Evolutionary conservation across 345 rosid genomes (phyloP), one percentile per base, ranked within the genome.

Genomic region (Noccaea caerulescens): DNA sequence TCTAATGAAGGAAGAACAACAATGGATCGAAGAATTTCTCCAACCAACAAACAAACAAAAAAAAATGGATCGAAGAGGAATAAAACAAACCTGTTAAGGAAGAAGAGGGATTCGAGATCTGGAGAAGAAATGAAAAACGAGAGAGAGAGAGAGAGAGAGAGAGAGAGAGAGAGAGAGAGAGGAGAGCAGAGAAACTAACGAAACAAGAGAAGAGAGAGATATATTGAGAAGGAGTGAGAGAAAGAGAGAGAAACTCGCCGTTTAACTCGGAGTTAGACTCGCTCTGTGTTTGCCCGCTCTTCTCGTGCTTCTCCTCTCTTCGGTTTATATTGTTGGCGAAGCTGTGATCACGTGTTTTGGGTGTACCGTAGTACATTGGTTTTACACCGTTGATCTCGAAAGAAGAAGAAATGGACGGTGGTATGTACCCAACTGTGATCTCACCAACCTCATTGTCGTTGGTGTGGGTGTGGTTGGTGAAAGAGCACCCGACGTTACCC

Each of bases 231-330:
- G 27, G 34, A 16, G 63, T 38, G 71, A 38, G 67, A 58, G 46
- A 18, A 45, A 13, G 34, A 23, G 74, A 70, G 74, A 32, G 4
- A 56, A 56, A 63, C 71, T 72, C 76, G 70, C 34, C 70, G 70
- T 2, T 12, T 54, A 25, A 58, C 33, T 49, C 46, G 77, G 77
- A 47, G 69, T 52, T 60, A 3, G 69, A 75, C 78, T 75, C 70
- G 79, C 50, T 75, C 69, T 68, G 45, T 51, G 63, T 51, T 59
- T 67, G 68, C 73, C 78, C 78, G 78, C 78, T 74, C 68, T 74
- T 74, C 55, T 74, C 67, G 60, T 49, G 53, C 72, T 20, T 58
- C 36, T 16, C 65, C n/a, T 39, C 60, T 5, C 77, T 52, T 60
- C 68, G 25, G 68, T 67, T 75, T 75, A 75, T 75, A 75, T 75